Evolutionary conservation across 1,139 yeast genomes (phyloP).

Genomic region (Yamadazyma oceani): DNA sequence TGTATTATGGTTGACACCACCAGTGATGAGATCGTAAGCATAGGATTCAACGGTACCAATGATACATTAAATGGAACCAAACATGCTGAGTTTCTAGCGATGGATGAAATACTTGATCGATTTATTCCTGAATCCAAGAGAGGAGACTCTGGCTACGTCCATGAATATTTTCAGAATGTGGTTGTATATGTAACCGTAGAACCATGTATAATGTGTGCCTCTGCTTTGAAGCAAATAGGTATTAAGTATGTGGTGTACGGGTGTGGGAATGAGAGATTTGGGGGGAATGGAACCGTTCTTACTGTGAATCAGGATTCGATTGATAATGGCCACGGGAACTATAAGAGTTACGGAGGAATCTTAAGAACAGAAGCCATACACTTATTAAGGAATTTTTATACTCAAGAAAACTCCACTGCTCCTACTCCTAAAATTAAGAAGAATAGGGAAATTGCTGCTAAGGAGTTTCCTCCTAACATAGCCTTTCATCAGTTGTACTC

Average conservation of each 20-base stretch:
- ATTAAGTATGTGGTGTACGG: slow-evolving; percentile 79
- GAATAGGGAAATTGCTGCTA: slow-evolving; percentile 67
- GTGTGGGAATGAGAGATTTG: slow-evolving; percentile 92
- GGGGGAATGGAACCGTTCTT: slow-evolving; percentile 92
- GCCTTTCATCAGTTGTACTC: slow-evolving; percentile 20
- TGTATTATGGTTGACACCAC: slow-evolving; percentile 57
- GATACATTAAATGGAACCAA: slow-evolving; percentile 77
- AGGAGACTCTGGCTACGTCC: slow-evolving; percentile 17
- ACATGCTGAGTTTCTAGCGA: slow-evolving; percentile 90
- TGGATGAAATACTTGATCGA: slow-evolving; percentile 48
- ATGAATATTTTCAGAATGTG: slow-evolving; percentile 44
- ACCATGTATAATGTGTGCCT: slow-evolving; percentile 98
- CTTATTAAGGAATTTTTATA: slow-evolving; percentile 76
- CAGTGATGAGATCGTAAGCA: slow-evolving; percentile 56
- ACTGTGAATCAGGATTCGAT: slow-evolving; percentile 52
- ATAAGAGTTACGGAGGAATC: slow-evolving; percentile 73
- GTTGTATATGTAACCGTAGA: slow-evolving; percentile 92
- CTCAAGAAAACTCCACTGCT: slow-evolving; percentile 80
- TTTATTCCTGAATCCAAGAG: slow-evolving; percentile 15
- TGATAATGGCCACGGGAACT: slow-evolving; percentile 20
- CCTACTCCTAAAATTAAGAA: slow-evolving; percentile 79
- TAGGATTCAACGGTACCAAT: slow-evolving; percentile 90
- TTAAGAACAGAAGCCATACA: slow-evolving; percentile 80
- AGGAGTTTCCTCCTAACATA: slow-evolving; percentile 57
- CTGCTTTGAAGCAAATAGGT: slow-evolving; percentile 80